Evolutionary conservation across 202 grass and related monocot genomes (phyloP), one percentile per base, ranked within the genome.

Genomic region (Hordeum pubiflorum): DNA sequence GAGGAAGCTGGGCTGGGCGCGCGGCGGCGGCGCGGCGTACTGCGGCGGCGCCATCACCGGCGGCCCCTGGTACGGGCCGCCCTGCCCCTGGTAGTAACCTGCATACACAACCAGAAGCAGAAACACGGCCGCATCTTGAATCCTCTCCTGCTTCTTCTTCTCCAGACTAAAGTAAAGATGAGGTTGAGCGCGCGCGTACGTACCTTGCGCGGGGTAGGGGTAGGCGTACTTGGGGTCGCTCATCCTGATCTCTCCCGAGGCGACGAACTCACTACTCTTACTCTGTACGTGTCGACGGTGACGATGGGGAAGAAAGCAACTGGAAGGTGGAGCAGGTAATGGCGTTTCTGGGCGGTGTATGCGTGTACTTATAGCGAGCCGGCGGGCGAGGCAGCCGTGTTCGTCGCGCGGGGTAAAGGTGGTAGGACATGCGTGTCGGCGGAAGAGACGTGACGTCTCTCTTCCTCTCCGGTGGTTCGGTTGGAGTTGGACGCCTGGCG

Each of bases 131-230:
- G 5, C 44, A 17, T 54, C 48, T 54, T 54, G 17, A 6, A 63
- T 33, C 44, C 13, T 17, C 44, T 33, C 0, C 27, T 63, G 26
- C 2, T 60, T 61, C 4, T 33, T 7, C 60, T 17, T 0, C 7
- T 10, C 22, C 34, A 36, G 7, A 8, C 36, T 8, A 37, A 8
- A 37, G 36, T 1, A 6, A 33, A 7, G 62, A 41, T 39, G 0
- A 39, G 55, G 20, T 44, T 1, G 68, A 44, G 26, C 10, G 0
- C 10, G 3, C 23, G 4, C 11, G 48, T 83, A 95, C 89, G 48
- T 83, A 95, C 93, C 93, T 90, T 97, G 94, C 1, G 91, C 85
- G 3, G 94, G 94, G 79, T 94, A 97, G 3, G 91, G 87, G 69
- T 97, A 90, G 13, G 64, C 89, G 22, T 97, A 97, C 89, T 90